Base-by-base conservation (phyloP, 805 yeast species). In the Metschnikowia noctiluminum region DNA sequence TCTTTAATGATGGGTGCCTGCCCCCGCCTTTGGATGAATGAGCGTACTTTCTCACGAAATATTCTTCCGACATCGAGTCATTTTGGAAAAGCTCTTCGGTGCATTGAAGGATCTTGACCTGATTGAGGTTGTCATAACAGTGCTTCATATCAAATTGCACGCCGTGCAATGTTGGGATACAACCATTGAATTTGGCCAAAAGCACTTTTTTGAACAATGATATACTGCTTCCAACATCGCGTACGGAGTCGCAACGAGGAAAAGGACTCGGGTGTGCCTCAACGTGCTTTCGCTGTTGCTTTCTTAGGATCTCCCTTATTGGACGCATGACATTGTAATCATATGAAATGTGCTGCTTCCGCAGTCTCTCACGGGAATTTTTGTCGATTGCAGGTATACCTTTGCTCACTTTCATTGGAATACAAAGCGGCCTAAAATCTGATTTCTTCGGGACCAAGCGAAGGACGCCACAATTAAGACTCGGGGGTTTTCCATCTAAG, bases 111-210 rank as follows among this genome's bases (percentile, higher is more conserved):
- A 79, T 68, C 49, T 71, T 72, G 0, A 58, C 54, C 40, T 77
- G 78, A 13, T 87, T 82, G 14, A 90, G 69, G 2, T 82, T 78
- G 58, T 92, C 97, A 62, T 81, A 91, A 48, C 96, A 89, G 3
- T 83, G 76, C 47, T 74, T 76, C 53, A 87, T 81, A 62, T 91
- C 98, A 63, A 89, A 86, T 55, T 87, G 88, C 27, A 86, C 69
- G 13, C 78, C 78, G 58, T 70, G 78, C 0, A 83, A 53, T 1
- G 54, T 43, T 0, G 80, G 80, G 4, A 74, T 13, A 2, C 16
- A 37, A 0, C 60, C 58, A 28, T 42, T 30, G 28, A 41, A 41
- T 13, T n/a, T n/a, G 14, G 15, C 4, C 2, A 41, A n/a, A 10
- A 62, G 53, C 0, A 31, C 28, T 1, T 45, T 39, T 45, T 73